Conservation (phyloP, 2,329 filamentous ascomycete genomes). For the Botrytis fabae region DNA sequence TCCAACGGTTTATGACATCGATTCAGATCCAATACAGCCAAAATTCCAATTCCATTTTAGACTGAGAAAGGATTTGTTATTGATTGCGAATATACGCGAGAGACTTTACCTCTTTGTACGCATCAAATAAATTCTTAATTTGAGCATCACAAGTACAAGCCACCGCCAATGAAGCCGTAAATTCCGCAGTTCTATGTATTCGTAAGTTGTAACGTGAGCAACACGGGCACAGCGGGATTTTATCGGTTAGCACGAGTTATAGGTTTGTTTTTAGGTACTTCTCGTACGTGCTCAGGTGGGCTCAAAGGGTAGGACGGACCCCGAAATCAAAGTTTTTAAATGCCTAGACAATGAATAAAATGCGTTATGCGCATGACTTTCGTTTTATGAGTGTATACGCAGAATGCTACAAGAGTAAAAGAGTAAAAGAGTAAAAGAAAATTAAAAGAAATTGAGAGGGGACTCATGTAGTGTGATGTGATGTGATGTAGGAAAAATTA, state of each 20-base stretch:
- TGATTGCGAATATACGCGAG: not conserved
- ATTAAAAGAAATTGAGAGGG: not conserved
- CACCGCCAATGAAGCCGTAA: not conserved
- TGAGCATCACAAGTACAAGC: conserved; percentile 3
- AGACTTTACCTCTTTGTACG: not conserved
- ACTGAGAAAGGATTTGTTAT: not conserved
- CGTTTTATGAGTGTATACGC: conserved; percentile 13
- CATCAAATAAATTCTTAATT: not conserved
- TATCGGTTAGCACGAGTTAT: not conserved
- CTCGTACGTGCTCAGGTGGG: conserved; percentile 10
- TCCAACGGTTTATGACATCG: conserved; percentile 10
- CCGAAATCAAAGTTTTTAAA: not conserved
- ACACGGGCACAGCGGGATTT: conserved; percentile 3
- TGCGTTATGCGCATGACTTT: conserved; percentile 20
- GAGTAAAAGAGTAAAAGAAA: not conserved
- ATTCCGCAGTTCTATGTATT: not conserved
- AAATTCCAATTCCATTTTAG: not conserved
- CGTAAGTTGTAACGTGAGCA: not conserved
- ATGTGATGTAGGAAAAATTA: conserved; percentile 10
- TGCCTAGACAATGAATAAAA: not conserved
- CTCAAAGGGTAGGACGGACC: not conserved
- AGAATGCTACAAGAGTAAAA: not conserved
- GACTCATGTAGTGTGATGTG: conserved; percentile 10
- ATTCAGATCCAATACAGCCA: not conserved
- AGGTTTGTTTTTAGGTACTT: not conserved